phyloP scores from a whole-genome alignment of 768 basidiomycete species.

The Termitomyces sp. region DNA sequence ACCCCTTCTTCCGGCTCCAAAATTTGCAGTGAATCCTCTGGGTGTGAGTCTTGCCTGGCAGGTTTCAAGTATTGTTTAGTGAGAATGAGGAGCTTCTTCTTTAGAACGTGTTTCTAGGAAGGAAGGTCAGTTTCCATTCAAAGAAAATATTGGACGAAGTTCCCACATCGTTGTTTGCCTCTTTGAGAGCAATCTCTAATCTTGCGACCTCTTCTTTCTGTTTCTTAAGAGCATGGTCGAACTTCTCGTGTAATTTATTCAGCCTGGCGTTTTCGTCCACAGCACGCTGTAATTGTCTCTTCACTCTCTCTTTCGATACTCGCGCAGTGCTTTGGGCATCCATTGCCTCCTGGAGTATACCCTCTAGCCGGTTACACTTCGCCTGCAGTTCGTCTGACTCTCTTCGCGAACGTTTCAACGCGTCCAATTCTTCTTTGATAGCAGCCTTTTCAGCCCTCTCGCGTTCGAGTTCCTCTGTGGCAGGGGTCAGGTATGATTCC shows the following conservation, averaged over 20 bases:
- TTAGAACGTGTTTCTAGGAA: conserved; percentile 6
- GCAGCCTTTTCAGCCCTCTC: conserved; percentile 3
- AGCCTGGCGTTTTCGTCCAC: conserved; percentile 2
- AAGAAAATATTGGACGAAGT: not conserved
- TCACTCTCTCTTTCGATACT: not conserved
- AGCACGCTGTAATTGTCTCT: not conserved
- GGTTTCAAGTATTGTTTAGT: conserved; percentile 6
- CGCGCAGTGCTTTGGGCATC: not conserved
- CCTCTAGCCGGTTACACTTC: not conserved
- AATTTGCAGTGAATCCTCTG: conserved; percentile 15
- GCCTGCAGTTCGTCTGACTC: not conserved
- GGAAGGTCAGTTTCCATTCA: not conserved
- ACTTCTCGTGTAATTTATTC: conserved; percentile 2
- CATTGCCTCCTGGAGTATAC: not conserved
- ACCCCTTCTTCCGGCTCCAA: conserved; percentile 5
- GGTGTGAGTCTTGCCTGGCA: not conserved
- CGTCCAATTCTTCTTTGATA: not conserved
- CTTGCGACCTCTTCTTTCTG: conserved; percentile 5
- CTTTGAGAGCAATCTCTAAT: conserved; percentile 1
- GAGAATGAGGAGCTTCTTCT: conserved; percentile 11
- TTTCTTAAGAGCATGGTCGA: conserved; percentile 1
- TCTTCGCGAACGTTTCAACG: not conserved
- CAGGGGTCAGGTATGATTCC: not conserved
- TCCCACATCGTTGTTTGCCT: conserved; percentile 7
- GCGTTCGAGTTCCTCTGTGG: conserved; percentile 1